Percentiles rank a stretch among this genome's conserved stretches.
Conservation (phyloP, 2,329 filamentous ascomycete genomes). For the Penicillium thymicola region DNA sequence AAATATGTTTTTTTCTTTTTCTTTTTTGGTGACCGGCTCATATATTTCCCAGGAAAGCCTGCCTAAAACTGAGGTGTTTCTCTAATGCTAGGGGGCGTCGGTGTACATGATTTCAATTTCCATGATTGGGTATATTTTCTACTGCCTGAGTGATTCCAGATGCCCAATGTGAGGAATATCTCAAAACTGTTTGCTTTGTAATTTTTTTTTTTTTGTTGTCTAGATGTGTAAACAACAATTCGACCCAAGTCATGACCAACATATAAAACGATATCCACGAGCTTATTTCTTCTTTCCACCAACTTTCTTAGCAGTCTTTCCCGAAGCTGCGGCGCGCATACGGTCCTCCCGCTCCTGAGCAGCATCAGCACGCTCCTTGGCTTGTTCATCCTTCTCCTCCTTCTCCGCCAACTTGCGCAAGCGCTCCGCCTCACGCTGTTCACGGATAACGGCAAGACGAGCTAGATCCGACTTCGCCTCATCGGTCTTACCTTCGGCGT, state of each 20-base stretch:
- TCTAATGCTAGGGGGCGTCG: slow-evolving; percentile 20
- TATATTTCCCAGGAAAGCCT: slow-evolving; percentile 12
- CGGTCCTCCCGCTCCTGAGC: slow-evolving; percentile 39
- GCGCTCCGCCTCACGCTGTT: slow-evolving; percentile 81
- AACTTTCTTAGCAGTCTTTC: slow-evolving; percentile 29
- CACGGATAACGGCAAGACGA: slow-evolving; percentile 73
- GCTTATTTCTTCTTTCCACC: slow-evolving; percentile 33
- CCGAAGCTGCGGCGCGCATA: slow-evolving; percentile 39
- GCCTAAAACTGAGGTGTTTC: slow-evolving; percentile 2
- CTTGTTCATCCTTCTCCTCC: slow-evolving; percentile 47
- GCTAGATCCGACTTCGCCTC: slow-evolving; percentile 88
- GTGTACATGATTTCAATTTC: slow-evolving; percentile 24
- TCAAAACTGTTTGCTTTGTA: background rate
- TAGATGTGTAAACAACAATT: background rate
- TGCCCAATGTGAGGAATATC: background rate
- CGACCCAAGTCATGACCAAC: slow-evolving; percentile 1
- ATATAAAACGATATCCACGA: background rate
- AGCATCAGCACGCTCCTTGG: slow-evolving; percentile 36
- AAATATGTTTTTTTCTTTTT: slow-evolving; percentile 4
- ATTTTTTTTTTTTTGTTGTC: background rate
- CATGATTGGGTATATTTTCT: slow-evolving; percentile 2
- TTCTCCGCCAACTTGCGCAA: slow-evolving; percentile 75
- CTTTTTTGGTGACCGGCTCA: slow-evolving; percentile 9
- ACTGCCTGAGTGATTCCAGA: background rate
- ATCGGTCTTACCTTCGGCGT: slow-evolving; percentile 94